These are phyloP conservation scores for Neonectria hederae DNA, from an alignment of 2,329 filamentous ascomycete genomes.

Conservation along the genomic window DNA sequence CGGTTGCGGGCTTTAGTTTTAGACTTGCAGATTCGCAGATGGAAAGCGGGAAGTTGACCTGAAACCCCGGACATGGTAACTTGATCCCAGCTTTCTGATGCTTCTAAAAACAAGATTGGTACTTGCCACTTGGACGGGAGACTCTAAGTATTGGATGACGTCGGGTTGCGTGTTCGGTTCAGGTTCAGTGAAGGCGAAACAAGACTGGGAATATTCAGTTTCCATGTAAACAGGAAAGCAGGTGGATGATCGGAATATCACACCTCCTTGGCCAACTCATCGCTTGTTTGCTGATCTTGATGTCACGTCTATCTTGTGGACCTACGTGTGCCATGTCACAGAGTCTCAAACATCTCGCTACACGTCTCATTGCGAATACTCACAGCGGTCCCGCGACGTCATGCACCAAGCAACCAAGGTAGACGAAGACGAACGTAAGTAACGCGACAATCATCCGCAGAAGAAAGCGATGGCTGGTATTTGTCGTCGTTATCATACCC, in stretches of 20 bases:
- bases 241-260: not conserved
- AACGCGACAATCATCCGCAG: slow-evolving; percentile 2
- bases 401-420: not conserved
- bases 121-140: not conserved
- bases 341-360: not conserved
- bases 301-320: not conserved
- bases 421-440: too few species aligned
- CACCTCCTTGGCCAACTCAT: not conserved
- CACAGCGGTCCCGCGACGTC: not conserved
- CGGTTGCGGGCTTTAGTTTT: not conserved
- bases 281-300: not conserved
- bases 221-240: not conserved
- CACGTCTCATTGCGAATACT: not conserved
- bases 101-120: not conserved
- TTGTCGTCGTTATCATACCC: slow-evolving; percentile 2
- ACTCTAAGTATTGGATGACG: not conserved
- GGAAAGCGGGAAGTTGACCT: slow-evolving; percentile 12
- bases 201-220: not conserved
- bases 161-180: not conserved
- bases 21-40: slow-evolving; percentile 14
- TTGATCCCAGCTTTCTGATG: not conserved
- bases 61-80: not conserved
- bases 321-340: not conserved
- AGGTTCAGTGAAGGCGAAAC: not conserved
- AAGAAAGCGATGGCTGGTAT: slow-evolving; percentile 2